phyloP scores from a whole-genome alignment of 202 grass and related monocot species.

The Sporobolus alterniflorus region DNA sequence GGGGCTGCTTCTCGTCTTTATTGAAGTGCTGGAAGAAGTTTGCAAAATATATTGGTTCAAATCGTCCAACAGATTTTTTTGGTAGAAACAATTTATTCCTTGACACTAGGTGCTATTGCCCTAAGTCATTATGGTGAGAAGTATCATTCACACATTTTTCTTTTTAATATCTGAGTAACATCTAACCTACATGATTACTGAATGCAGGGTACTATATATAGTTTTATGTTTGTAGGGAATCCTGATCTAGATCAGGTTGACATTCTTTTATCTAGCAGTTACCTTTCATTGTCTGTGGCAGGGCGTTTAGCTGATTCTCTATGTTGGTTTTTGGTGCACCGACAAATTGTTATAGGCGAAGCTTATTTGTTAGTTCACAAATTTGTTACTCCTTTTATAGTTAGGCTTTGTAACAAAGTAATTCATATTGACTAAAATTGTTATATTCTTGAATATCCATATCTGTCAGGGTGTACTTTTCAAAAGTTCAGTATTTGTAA shows the following conservation, averaged over 20 bases:
- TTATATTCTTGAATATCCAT: background rate
- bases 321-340: background rate
- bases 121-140: slow-evolving; percentile 64
- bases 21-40: slow-evolving; percentile 80
- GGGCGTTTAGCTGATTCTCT: background rate
- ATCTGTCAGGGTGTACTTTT: background rate
- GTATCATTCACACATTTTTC: slow-evolving; percentile 17
- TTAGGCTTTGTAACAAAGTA: slow-evolving; percentile 17
- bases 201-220: slow-evolving; percentile 2
- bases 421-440: slow-evolving; percentile 20
- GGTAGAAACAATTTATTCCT: slow-evolving; percentile 69
- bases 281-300: background rate
- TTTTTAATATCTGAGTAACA: slow-evolving; percentile 21
- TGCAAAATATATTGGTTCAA: slow-evolving; percentile 52
- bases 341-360: background rate
- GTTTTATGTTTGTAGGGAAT: slow-evolving; percentile 3
- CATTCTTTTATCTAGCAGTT: slow-evolving; percentile 14
- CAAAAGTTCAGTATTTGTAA: background rate
- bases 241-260: background rate
- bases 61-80: slow-evolving; percentile 48
- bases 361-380: slow-evolving; percentile 10
- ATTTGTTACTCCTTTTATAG: slow-evolving; percentile 1
- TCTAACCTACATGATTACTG: background rate
- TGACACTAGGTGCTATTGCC: slow-evolving; percentile 61
- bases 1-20: slow-evolving; percentile 61